phyloP scores from a whole-genome alignment of 192 early-diverging fungal genomes.

The Backusella luteola region DNA sequence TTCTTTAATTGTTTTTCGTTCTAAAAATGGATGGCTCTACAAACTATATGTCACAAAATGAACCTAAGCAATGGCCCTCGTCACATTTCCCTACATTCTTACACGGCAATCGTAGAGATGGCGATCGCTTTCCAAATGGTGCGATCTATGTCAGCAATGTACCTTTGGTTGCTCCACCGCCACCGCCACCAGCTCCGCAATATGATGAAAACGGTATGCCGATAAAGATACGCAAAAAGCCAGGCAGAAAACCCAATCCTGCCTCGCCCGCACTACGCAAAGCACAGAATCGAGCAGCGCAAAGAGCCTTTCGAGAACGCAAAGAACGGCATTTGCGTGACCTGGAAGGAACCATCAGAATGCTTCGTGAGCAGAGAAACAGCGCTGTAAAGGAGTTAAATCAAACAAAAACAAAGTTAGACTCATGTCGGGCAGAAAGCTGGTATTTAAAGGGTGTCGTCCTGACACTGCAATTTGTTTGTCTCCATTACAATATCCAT shows the following conservation, averaged over 20 bases:
- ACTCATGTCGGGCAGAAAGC: conserved; percentile 44
- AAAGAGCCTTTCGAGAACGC: conserved; percentile 88
- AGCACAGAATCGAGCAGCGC: conserved; percentile 87
- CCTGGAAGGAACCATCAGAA: conserved; percentile 71
- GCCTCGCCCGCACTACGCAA: conserved; percentile 60
- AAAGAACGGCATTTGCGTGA: conserved; percentile 76
- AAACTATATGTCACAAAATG: not conserved
- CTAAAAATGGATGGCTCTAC: conserved; percentile 5
- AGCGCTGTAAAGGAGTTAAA: conserved; percentile 44
- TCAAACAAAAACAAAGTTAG: conserved; percentile 43
- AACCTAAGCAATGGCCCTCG: conserved; percentile 2
- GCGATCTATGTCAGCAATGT: conserved; percentile 14
- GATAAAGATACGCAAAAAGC: conserved; percentile 51
- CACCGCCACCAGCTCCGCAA: not conserved
- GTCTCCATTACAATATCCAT: conserved; percentile 35
- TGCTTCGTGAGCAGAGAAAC: conserved; percentile 58
- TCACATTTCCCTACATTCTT: conserved; percentile 2
- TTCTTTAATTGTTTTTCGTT: not conserved
- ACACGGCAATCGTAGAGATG: not conserved
- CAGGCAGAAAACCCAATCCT: conserved; percentile 61
- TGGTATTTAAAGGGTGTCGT: conserved; percentile 50
- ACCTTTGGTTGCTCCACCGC: not conserved
- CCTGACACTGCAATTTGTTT: conserved; percentile 45
- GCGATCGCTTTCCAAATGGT: not conserved
- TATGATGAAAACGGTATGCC: conserved; percentile 34